Percentiles rank a stretch among this genome's conserved stretches.
Evolutionary conservation across 164 flowering plant species (phyloP).

Genomic region (Umbilicus rupestris): DNA sequence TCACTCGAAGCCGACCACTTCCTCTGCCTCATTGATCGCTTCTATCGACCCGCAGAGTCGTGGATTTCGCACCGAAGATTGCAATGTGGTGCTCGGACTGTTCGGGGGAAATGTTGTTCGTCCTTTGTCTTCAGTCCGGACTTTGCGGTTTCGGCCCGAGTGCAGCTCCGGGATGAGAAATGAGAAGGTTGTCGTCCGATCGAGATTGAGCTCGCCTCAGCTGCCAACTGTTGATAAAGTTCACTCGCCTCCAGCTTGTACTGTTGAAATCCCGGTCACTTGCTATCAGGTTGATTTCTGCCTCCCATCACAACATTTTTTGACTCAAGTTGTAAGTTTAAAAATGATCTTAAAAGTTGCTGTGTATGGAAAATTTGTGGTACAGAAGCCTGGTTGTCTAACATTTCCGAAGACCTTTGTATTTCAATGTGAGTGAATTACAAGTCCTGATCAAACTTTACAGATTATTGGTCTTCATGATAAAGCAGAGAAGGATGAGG

Average conservation of each 20-base stretch:
- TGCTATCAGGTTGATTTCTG: constrained; percentile 26
- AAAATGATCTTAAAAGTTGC: not conserved
- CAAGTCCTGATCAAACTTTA: constrained; percentile 12
- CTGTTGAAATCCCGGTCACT: constrained; percentile 30
- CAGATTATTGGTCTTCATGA: constrained; percentile 75
- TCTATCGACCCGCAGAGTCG: not conserved
- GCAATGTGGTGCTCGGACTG: not conserved
- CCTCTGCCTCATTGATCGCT: constrained; percentile 3
- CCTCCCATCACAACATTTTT: not conserved
- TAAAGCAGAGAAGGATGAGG: constrained; percentile 82
- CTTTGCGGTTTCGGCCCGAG: constrained; percentile 10
- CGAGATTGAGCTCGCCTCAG: constrained; percentile 14
- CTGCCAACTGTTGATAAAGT: constrained; percentile 14
- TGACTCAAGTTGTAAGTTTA: not conserved
- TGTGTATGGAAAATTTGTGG: no score
- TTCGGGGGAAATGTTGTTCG: constrained; percentile 7
- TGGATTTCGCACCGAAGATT: constrained; percentile 8
- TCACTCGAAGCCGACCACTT: not conserved
- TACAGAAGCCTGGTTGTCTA: no score
- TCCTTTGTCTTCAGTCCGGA: constrained; percentile 6
- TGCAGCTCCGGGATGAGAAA: constrained; percentile 7
- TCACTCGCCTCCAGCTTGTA: constrained; percentile 7
- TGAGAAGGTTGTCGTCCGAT: not conserved
- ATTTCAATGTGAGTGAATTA: no score
- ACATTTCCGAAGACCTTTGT: no score